phyloP scores from a whole-genome alignment of 306 rosid genomes.

The Bauhinia variegata region DNA sequence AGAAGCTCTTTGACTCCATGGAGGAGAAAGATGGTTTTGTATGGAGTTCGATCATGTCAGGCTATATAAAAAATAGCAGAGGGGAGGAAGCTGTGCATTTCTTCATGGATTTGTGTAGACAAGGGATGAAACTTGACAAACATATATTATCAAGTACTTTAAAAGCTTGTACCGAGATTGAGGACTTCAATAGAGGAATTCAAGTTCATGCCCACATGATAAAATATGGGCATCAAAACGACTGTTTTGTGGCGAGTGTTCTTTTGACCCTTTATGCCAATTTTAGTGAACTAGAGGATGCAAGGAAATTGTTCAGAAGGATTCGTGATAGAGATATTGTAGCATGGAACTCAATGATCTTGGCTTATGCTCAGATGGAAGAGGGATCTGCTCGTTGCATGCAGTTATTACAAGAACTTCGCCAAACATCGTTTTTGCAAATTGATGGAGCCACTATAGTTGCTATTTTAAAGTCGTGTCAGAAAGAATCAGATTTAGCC shows the following conservation, averaged over 20 bases:
- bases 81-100: slow-evolving; percentile 52
- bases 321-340: slow-evolving; percentile 51
- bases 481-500: slow-evolving; percentile 39
- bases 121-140: slow-evolving; percentile 48
- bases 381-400: slow-evolving; percentile 45
- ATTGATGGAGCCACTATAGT: slow-evolving; percentile 45
- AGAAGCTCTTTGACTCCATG: slow-evolving; percentile 49
- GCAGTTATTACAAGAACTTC: slow-evolving; percentile 48
- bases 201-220: slow-evolving; percentile 57
- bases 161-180: slow-evolving; percentile 53
- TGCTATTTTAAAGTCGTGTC: slow-evolving; percentile 56
- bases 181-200: slow-evolving; percentile 43
- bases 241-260: slow-evolving; percentile 55
- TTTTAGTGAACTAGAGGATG: slow-evolving; percentile 43
- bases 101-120: slow-evolving; percentile 52
- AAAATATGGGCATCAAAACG: slow-evolving; percentile 40
- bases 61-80: slow-evolving; percentile 44
- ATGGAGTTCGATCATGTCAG: slow-evolving; percentile 59
- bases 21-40: slow-evolving; percentile 55
- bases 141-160: slow-evolving; percentile 54
- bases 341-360: slow-evolving; percentile 57
- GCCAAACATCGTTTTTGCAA: slow-evolving; percentile 31
- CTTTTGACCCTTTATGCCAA: slow-evolving; percentile 47
- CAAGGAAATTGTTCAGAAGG: slow-evolving; percentile 51
- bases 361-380: slow-evolving; percentile 43